phyloP scores from a whole-genome alignment of 2,329 filamentous ascomycete genomes.

The Paracoccidioides brasiliensis region DNA sequence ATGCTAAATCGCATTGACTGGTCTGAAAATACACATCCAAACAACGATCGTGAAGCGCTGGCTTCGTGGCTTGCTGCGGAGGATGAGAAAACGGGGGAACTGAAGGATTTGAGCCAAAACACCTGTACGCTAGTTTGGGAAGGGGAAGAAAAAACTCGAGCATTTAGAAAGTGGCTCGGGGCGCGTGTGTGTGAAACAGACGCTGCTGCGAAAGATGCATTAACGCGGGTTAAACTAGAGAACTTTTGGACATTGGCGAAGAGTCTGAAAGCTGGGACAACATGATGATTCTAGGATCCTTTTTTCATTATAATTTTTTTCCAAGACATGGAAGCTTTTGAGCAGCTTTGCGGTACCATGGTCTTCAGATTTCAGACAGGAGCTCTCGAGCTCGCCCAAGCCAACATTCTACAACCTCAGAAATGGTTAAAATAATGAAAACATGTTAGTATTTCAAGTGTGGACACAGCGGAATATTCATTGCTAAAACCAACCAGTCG shows the following conservation, averaged over 20 bases:
- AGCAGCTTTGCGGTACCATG: not conserved
- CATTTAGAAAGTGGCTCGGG: slow-evolving; percentile 77
- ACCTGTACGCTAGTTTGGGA: slow-evolving; percentile 79
- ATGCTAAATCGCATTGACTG: slow-evolving; percentile 92
- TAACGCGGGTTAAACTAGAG: slow-evolving; percentile 77
- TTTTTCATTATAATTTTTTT: not conserved
- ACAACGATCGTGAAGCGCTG: slow-evolving; percentile 45
- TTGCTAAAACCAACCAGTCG: no score
- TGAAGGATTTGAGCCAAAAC: slow-evolving; percentile 74
- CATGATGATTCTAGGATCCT: not conserved
- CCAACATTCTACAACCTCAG: no score
- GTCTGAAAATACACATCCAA: slow-evolving; percentile 71
- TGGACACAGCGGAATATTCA: no score
- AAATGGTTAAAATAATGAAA: no score
- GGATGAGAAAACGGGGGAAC: slow-evolving; percentile 55
- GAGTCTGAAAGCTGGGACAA: slow-evolving; percentile 33
- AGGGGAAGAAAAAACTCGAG: slow-evolving; percentile 67
- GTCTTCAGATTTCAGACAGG: no score
- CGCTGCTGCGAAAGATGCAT: slow-evolving; percentile 66
- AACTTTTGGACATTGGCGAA: slow-evolving; percentile 91
- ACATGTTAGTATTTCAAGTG: no score
- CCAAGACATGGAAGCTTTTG: not conserved
- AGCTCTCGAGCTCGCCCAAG: no score
- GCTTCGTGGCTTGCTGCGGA: slow-evolving; percentile 66
- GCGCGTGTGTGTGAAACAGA: slow-evolving; percentile 83